Percentiles rank a stretch among this genome's conserved stretches.
These are phyloP conservation scores for Ophiostoma tasmaniense DNA, from an alignment of 2,329 filamentous ascomycete genomes.

Conservation along the genomic window DNA sequence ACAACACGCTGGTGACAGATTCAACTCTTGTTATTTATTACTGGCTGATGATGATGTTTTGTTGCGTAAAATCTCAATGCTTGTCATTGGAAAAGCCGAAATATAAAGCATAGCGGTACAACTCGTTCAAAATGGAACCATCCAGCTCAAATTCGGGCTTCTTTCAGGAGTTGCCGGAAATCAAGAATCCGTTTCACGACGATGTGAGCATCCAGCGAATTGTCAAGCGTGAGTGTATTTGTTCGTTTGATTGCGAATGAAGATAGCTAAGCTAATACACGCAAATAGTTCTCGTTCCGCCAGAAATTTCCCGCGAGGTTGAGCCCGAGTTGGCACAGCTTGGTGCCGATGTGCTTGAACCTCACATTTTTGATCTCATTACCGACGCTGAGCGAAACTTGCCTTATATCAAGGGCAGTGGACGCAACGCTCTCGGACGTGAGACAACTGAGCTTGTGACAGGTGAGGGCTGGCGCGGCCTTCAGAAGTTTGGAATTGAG, in stretches of 20 bases:
- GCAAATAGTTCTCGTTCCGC: slow-evolving; percentile 42
- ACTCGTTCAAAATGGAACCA: slow-evolving; percentile 31
- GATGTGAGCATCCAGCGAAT: slow-evolving; percentile 45
- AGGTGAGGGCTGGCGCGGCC: slow-evolving; percentile 55
- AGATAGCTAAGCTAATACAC: neutral
- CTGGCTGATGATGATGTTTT: no score
- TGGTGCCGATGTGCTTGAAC: slow-evolving; percentile 44
- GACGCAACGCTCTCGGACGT: slow-evolving; percentile 54
- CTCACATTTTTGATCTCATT: slow-evolving; percentile 47
- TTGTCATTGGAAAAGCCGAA: no score
- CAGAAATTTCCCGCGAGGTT: slow-evolving; percentile 31
- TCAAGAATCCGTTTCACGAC: slow-evolving; percentile 50
- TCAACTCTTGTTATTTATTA: neutral
- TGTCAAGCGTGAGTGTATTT: slow-evolving; percentile 37
- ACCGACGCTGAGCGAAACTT: slow-evolving; percentile 58
- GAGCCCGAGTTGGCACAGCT: slow-evolving; percentile 39
- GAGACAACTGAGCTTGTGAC: slow-evolving; percentile 53
- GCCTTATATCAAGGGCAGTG: slow-evolving; percentile 48
- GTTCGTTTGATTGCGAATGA: no score
- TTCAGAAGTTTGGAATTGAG: slow-evolving; percentile 50
- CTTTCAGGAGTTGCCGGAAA: slow-evolving; percentile 44
- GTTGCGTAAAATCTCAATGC: no score
- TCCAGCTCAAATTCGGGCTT: slow-evolving; percentile 43
- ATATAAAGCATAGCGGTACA: no score
- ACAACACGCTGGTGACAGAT: neutral